A percentile compares a stretch with the other conserved stretches of the same genome.
These are phyloP conservation scores for Cyberlindnera galapagoensis DNA, from an alignment of 805 yeast species.

Conservation along the genomic window DNA sequence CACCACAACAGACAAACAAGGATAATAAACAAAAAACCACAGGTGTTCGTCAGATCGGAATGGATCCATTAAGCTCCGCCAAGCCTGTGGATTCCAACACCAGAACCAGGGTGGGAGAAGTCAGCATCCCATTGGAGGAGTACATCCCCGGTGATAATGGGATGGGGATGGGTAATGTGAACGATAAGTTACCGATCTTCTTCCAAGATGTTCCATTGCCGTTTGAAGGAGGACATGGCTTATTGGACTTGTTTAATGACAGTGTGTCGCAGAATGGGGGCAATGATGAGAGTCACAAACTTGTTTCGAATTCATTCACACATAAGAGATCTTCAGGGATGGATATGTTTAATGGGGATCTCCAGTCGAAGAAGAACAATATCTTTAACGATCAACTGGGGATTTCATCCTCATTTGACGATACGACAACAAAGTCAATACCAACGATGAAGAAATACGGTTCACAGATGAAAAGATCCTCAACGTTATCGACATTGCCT, in stretches of 20 bases:
- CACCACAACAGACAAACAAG: conserved; percentile 1
- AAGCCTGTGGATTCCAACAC: conserved; percentile 21
- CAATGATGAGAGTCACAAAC: too few relatives aligned
- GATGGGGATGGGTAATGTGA: conserved; percentile 27
- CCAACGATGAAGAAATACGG: too few relatives aligned
- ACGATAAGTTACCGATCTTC: conserved; percentile 18
- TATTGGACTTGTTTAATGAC: conserved; percentile 31
- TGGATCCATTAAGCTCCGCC: conserved; percentile 23
- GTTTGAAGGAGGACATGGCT: conserved; percentile 31
- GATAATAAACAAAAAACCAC: conserved; percentile 2
- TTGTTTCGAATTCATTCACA: too few relatives aligned
- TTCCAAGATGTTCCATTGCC: conserved; percentile 29
- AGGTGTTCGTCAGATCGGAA: conserved; percentile 21
- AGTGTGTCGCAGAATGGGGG: too few relatives aligned
- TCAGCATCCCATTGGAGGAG: conserved; percentile 31
- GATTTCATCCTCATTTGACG: too few relatives aligned
- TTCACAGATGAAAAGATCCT: conserved; percentile 1
- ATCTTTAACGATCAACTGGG: too few relatives aligned
- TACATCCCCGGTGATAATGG: conserved; percentile 26
- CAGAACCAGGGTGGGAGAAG: conserved; percentile 31
- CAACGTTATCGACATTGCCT: conserved; percentile 3
- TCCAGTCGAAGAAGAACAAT: too few relatives aligned
- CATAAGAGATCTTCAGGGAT: too few relatives aligned
- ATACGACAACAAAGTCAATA: too few relatives aligned
- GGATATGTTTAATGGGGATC: too few relatives aligned